phyloP scores from a whole-genome alignment of 805 yeast genomes.

The Komagataella pastoris region DNA sequence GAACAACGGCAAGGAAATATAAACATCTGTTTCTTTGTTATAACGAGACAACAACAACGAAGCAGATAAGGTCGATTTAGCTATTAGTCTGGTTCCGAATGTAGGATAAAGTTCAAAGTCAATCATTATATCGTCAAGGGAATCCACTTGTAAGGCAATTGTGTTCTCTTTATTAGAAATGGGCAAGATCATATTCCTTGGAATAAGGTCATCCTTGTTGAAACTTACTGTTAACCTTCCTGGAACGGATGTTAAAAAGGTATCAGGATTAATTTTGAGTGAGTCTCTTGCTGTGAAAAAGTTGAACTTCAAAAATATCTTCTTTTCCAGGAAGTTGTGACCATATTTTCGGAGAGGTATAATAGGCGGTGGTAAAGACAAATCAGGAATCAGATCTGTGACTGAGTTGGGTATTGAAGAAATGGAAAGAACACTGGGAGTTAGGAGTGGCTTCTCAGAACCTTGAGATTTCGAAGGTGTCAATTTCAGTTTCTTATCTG shows the following conservation, averaged over 20 bases:
- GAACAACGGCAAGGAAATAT: constrained; percentile 53
- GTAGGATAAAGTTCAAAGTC: constrained; percentile 90
- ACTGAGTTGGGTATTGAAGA: constrained; percentile 8
- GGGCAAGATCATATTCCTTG: constrained; percentile 76
- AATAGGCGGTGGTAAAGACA: constrained; percentile 91
- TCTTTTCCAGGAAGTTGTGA: constrained; percentile 86
- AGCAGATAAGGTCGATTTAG: constrained; percentile 74
- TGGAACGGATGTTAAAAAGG: constrained; percentile 36
- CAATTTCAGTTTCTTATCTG: not conserved
- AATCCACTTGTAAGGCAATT: constrained; percentile 72
- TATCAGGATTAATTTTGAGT: constrained; percentile 29
- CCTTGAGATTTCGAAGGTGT: constrained; percentile 9
- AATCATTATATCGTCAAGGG: constrained; percentile 57
- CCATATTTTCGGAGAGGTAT: constrained; percentile 90
- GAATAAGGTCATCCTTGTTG: constrained; percentile 66
- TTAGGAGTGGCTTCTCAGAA: not conserved
- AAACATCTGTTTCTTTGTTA: constrained; percentile 25
- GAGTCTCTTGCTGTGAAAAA: constrained; percentile 40
- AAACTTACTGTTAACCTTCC: constrained; percentile 80
- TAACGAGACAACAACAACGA: constrained; percentile 18
- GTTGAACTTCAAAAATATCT: constrained; percentile 67
- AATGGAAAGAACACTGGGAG: not conserved
- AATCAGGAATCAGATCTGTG: constrained; percentile 74
- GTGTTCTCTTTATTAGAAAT: constrained; percentile 50
- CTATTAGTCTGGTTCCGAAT: constrained; percentile 85